These are phyloP conservation scores for Bertia moriformis DNA, from an alignment of 2,329 filamentous ascomycete genomes.

Conservation along the genomic window DNA sequence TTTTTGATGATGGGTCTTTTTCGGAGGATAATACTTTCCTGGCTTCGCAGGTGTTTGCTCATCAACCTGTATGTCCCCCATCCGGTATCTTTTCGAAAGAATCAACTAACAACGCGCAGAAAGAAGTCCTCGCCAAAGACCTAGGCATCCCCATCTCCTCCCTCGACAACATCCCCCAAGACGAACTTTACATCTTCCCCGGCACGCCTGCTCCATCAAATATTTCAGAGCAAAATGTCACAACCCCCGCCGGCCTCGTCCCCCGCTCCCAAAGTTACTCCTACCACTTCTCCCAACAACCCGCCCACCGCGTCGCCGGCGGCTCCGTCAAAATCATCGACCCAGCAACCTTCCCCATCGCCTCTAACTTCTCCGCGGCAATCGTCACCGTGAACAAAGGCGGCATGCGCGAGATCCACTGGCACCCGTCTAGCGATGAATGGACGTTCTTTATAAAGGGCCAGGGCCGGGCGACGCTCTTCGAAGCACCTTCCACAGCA, in stretches of 20 bases:
- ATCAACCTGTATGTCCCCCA: constrained; percentile 24
- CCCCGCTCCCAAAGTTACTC: constrained; percentile 23
- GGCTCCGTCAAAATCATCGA: constrained; percentile 46
- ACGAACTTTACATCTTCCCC: constrained; percentile 36
- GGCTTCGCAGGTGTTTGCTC: constrained; percentile 33
- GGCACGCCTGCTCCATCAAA: constrained; percentile 29
- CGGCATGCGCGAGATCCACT: constrained; percentile 52
- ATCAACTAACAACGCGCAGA: constrained; percentile 11
- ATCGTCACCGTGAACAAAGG: constrained; percentile 43
- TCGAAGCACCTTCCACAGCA: constrained; percentile 29
- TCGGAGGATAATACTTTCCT: constrained; percentile 46
- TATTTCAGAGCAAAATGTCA: constrained; percentile 29
- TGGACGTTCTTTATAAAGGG: constrained; percentile 46
- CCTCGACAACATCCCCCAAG: constrained; percentile 29
- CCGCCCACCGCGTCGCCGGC: constrained; percentile 33
- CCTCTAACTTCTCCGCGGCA: constrained; percentile 35
- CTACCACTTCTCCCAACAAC: constrained; percentile 35
- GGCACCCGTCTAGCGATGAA: constrained; percentile 45
- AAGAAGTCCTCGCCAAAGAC: constrained; percentile 37
- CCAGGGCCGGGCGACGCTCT: constrained; percentile 38
- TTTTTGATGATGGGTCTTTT: constrained; percentile 44
- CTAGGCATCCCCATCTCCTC: constrained; percentile 29
- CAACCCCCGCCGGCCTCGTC: constrained; percentile 25
- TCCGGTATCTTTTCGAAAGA: background rate
- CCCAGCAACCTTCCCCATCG: constrained; percentile 38